Percentiles rank a stretch among this genome's conserved stretches.
Evolutionary conservation across 192 early-diverging fungal species (phyloP).

Genomic region (Linnemannia schmuckeri): DNA sequence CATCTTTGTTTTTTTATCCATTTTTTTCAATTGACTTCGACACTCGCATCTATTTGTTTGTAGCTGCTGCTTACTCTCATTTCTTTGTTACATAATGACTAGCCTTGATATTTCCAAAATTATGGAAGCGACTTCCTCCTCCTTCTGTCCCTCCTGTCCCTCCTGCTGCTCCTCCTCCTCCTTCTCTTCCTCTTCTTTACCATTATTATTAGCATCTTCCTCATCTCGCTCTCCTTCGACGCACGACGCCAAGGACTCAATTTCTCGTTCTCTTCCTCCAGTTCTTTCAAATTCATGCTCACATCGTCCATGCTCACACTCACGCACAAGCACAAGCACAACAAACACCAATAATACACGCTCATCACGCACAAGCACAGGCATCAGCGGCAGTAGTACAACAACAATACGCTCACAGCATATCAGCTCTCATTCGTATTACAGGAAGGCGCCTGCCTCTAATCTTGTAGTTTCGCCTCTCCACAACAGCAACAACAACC

Average conservation of each 20-base stretch:
- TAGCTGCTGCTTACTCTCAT: neutral
- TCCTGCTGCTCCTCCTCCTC: neutral
- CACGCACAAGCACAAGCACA: neutral
- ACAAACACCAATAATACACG: neutral
- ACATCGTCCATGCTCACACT: neutral
- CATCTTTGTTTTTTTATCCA: neutral
- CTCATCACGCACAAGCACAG: constrained; percentile 1
- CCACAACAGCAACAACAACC: neutral
- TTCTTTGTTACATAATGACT: neutral
- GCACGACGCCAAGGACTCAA: neutral
- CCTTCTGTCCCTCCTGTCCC: neutral
- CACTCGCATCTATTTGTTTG: neutral
- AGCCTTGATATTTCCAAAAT: neutral
- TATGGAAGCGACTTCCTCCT: constrained; percentile 7
- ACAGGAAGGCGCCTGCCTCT: constrained; percentile 11
- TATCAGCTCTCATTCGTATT: constrained; percentile 7
- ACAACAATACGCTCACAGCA: neutral
- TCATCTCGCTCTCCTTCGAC: neutral
- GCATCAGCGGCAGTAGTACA: neutral
- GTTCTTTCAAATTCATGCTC: neutral
- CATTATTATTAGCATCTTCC: neutral
- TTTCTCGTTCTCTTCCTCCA: neutral
- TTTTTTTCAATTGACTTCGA: neutral
- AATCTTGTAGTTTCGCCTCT: neutral
- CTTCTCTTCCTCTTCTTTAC: neutral